Percentiles rank a stretch among this genome's conserved stretches.
These are phyloP conservation scores for Solanum hybrid DNA, from an alignment of 305 asterid genomes.

Conservation along the genomic window DNA sequence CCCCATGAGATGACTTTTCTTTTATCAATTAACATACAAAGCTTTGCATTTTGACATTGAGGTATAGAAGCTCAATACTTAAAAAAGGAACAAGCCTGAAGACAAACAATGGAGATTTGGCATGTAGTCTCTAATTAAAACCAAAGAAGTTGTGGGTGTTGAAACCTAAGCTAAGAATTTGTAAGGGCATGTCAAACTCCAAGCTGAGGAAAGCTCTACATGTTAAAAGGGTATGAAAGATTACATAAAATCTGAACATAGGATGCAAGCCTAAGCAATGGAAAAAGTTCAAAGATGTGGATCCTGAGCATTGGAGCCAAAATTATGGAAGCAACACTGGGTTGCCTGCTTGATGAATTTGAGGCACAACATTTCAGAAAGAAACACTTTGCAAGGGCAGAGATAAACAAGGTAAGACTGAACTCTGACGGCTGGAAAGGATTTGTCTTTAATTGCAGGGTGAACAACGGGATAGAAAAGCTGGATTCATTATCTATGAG, in stretches of 20 bases:
- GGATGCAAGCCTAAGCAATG: neutral
- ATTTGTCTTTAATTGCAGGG: neutral
- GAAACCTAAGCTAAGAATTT: neutral
- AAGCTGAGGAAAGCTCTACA: neutral
- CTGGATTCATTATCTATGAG: neutral
- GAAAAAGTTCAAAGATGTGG: neutral
- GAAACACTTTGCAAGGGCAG: neutral
- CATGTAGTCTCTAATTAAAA: neutral
- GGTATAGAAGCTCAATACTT: neutral
- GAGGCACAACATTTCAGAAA: neutral
- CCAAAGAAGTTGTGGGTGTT: neutral
- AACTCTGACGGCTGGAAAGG: neutral
- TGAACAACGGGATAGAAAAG: neutral
- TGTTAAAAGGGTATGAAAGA: neutral
- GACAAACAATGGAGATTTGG: neutral
- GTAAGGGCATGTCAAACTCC: neutral
- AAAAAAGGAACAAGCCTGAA: neutral
- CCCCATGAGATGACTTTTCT: neutral
- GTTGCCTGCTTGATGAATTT: neutral
- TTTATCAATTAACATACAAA: neutral
- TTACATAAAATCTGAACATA: neutral
- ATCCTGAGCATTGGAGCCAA: neutral
- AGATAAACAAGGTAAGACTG: neutral
- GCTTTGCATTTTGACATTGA: neutral
- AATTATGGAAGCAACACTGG: neutral